Percentiles rank a stretch among this genome's conserved stretches.
Conservation (phyloP, 352 stramenopile genomes). For the Phytophthora ohioensis region DNA sequence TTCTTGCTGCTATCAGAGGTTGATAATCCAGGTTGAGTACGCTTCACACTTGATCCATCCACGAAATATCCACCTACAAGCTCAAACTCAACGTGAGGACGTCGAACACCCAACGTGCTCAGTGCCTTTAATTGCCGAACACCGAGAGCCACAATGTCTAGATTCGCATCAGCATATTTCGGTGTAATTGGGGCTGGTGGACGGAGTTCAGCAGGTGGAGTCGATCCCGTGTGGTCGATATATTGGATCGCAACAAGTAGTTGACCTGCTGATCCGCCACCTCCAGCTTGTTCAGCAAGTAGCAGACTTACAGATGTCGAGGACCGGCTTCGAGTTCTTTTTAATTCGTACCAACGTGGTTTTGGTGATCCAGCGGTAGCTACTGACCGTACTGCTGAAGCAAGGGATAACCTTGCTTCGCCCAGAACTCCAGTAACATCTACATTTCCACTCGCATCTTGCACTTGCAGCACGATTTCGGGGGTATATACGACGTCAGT, state of each 20-base stretch:
- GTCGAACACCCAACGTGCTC: constrained; percentile 61
- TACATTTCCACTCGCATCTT: constrained; percentile 56
- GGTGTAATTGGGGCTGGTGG: constrained; percentile 48
- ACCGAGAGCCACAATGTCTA: constrained; percentile 78
- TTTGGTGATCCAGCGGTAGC: constrained; percentile 53
- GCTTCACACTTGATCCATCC: constrained; percentile 52
- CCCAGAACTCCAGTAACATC: constrained; percentile 45
- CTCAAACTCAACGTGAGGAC: constrained; percentile 75
- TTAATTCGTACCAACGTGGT: constrained; percentile 62
- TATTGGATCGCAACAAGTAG: constrained; percentile 72
- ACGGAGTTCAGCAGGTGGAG: constrained; percentile 43
- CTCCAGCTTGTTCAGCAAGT: constrained; percentile 31
- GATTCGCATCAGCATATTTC: constrained; percentile 58
- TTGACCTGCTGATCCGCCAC: constrained; percentile 40
- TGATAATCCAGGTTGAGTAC: constrained; percentile 46
- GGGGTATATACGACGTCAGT: constrained; percentile 69
- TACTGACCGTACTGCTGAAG: constrained; percentile 52
- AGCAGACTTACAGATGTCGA: constrained; percentile 23
- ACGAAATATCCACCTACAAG: constrained; percentile 62
- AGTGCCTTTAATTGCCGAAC: constrained; percentile 72
- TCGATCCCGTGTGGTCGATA: constrained; percentile 52
- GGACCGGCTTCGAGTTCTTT: constrained; percentile 27
- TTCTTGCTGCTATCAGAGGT: constrained; percentile 62
- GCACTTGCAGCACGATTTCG: constrained; percentile 77
- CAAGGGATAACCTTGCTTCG: constrained; percentile 58